Evolutionary conservation across 192 early-diverging fungal genomes (phyloP), one percentile per base, ranked within the genome.

Genomic region (Thamnidium elegans): DNA sequence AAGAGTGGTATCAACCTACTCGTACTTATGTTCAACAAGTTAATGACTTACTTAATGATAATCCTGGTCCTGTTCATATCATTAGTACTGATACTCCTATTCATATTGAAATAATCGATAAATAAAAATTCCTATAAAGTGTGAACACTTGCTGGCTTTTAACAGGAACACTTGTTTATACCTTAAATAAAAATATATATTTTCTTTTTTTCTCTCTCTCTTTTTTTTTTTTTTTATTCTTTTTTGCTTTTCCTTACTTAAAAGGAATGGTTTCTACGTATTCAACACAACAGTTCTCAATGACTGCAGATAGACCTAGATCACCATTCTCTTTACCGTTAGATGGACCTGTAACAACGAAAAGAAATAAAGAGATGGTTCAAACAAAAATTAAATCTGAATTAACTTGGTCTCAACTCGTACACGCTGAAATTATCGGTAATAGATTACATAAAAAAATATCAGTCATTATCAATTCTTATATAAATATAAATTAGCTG

Each of bases 341-440:
- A 10, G 20, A 43, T 21, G 56, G 56, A 45, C 39, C 15, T 42
- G 19, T 10, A 15, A 43, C 34, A 23, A 3, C 20, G n/a, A 58
- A n/a, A 21, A 58, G 21, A 36, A 17, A 30, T 43, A 39, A 6
- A 39, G 52, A 26, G 20, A 39, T 50, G 20, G 54, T 31, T 48
- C 14, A 17, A 14, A 45, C 45, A 31, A 50, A 46, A 44, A 36
- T 63, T 23, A 65, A 71, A 21, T 81, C 74, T 61, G 89, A 92
- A 73, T 68, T 89, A n/a, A 65, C 69, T 32, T 90, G 90, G 90
- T 66, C 74, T 15, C 81, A 89, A 68, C 67, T 93, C 44, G 70
- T 93, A 20, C 83, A 92, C 68, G 74, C 85, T 15, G 91, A 93
- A 72, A 89, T 92, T 55, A 82, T 86, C 52, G 78, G 73, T 69